Evolutionary conservation across 345 rosid genomes (phyloP).

Genomic region (Capsella bursapastoris): DNA sequence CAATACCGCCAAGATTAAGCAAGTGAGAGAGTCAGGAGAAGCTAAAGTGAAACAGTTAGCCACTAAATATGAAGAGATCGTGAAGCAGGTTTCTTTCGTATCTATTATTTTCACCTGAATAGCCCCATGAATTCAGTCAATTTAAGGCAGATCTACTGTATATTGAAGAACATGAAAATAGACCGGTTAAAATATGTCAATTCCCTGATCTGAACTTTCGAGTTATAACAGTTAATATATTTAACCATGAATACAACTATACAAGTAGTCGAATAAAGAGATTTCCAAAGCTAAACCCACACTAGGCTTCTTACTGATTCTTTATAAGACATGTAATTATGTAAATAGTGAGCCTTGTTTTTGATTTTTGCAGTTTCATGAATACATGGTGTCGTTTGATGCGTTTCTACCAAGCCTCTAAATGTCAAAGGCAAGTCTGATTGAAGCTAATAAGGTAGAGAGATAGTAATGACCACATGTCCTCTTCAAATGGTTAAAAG

Average conservation of each 20-base stretch:
- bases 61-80: constrained; percentile 64
- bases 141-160: not conserved
- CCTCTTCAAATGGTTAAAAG: not conserved
- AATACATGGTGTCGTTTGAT: constrained; percentile 35
- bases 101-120: not conserved
- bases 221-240: not conserved
- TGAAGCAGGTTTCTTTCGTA: constrained; percentile 60
- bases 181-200: not conserved
- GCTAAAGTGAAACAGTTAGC: constrained; percentile 60
- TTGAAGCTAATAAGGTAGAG: constrained; percentile 4
- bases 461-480: constrained; percentile 2
- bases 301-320: not conserved
- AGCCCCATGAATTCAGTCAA: not conserved
- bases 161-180: not conserved
- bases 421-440: not conserved
- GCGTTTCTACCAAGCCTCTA: constrained; percentile 38
- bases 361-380: constrained; percentile 37
- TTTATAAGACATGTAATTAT: not conserved
- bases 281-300: not conserved
- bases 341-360: constrained; percentile 1
- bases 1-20: constrained; percentile 55
- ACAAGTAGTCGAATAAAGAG: not conserved
- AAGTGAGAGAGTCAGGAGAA: constrained; percentile 64
- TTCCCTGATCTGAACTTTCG: not conserved
- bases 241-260: not conserved